These are phyloP conservation scores for Dactylis glomerata DNA, from an alignment of 176 grass and related monocot genomes.

Conservation along the genomic window DNA sequence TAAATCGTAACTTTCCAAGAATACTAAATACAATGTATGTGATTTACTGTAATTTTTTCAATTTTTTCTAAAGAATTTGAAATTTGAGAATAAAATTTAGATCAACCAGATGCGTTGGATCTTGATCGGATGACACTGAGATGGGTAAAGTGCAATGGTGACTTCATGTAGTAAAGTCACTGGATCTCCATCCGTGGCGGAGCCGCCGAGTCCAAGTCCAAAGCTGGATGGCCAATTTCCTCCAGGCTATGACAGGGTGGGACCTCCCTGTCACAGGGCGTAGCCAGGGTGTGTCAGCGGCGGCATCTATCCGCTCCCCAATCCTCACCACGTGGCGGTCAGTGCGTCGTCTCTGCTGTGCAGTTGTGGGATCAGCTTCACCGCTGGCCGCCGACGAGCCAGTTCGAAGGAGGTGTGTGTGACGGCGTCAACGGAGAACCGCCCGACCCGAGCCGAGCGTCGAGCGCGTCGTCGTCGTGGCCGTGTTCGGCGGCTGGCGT, in stretches of 20 bases:
- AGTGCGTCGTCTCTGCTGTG: not conserved
- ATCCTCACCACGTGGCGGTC: not conserved
- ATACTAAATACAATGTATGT: too few species aligned
- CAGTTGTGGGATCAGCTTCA: not conserved
- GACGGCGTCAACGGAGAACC: constrained; percentile 22
- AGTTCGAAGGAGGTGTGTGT: not conserved
- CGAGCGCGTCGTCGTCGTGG: too few species aligned
- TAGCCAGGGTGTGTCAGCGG: not conserved
- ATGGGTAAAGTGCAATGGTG: too few species aligned
- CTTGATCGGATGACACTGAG: too few species aligned
- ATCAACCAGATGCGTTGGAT: too few species aligned
- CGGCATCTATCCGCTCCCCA: not conserved
- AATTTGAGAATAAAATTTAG: too few species aligned
- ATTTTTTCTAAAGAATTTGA: too few species aligned
- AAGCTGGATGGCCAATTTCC: not conserved
- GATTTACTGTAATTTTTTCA: too few species aligned
- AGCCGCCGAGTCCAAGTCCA: constrained; percentile 15
- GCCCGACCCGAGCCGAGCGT: not conserved
- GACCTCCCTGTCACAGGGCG: not conserved
- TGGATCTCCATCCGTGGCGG: too few species aligned
- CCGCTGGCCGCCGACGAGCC: not conserved
- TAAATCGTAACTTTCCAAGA: too few species aligned
- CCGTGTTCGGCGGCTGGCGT: too few species aligned
- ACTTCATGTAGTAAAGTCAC: too few species aligned
- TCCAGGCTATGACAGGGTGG: not conserved